A percentile compares a stretch with the other conserved stretches of the same genome.
Evolutionary conservation across 2,329 filamentous ascomycete species (phyloP).

Genomic region (Aspergillus aculeatinus): DNA sequence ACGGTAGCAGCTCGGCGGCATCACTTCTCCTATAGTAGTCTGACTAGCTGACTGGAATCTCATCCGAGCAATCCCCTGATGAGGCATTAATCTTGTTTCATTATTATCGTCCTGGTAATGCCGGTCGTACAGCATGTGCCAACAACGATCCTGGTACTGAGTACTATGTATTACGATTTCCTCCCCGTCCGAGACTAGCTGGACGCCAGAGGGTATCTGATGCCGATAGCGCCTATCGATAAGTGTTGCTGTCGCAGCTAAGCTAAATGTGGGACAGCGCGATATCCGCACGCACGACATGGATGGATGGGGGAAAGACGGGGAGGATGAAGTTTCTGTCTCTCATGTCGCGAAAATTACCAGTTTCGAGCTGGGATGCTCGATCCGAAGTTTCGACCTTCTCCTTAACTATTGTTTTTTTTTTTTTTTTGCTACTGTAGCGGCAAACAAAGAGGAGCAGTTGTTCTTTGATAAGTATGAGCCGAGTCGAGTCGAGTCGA

Average conservation of each 20-base stretch:
- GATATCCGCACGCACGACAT: conserved; percentile 15
- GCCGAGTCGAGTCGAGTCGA: not conserved
- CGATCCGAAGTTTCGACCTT: not conserved
- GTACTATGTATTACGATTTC: conserved; percentile 2
- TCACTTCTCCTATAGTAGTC: not conserved
- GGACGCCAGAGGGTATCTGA: conserved; percentile 2
- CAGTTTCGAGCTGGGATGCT: not conserved
- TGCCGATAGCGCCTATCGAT: conserved; percentile 18
- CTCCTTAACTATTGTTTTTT: not conserved
- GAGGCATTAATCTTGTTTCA: not conserved
- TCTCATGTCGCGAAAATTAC: conserved; percentile 8
- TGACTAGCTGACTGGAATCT: not conserved
- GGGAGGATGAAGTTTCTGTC: not conserved
- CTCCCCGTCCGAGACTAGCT: not conserved
- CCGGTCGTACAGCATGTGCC: conserved; percentile 8
- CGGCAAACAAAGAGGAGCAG: not conserved
- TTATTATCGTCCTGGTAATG: conserved; percentile 1
- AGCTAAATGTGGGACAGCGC: conserved; percentile 21
- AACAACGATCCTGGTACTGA: not conserved
- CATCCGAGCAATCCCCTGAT: conserved; percentile 3
- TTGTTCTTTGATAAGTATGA: not conserved
- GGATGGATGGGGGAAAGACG: not conserved
- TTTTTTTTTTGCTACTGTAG: not conserved
- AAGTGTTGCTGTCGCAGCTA: conserved; percentile 2
- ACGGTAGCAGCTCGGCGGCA: not conserved